These are phyloP conservation scores for Umbellularia californica DNA, from an alignment of 164 flowering plant genomes.

Conservation along the genomic window DNA sequence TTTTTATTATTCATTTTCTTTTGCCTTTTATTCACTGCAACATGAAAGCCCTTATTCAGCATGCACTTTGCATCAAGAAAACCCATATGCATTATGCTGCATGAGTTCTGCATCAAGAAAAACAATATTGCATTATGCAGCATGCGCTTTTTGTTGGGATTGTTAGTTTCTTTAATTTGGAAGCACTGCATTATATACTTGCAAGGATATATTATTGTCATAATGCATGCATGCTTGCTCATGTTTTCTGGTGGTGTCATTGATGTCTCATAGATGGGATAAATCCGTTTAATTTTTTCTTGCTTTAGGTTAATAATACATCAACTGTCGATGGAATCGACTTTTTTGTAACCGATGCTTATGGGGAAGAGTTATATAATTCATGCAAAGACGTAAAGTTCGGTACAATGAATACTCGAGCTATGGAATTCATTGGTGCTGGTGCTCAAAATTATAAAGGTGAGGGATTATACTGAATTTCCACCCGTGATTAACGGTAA, in stretches of 20 bases:
- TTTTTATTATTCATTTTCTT: too few species aligned
- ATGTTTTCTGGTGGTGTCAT: background rate
- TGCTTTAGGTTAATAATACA: constrained; percentile 63
- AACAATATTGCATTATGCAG: too few species aligned
- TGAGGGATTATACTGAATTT: constrained; percentile 17
- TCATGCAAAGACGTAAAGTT: constrained; percentile 99
- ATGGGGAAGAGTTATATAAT: constrained; percentile 80
- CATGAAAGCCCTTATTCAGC: too few species aligned
- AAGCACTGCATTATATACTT: background rate
- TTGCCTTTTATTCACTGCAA: too few species aligned
- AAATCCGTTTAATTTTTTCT: background rate
- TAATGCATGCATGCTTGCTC: background rate
- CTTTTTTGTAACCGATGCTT: constrained; percentile 66
- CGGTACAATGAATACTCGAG: constrained; percentile 89
- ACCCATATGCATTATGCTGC: too few species aligned
- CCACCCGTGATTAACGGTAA: background rate
- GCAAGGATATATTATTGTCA: too few species aligned
- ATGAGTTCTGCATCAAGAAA: too few species aligned
- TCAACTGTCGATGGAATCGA: constrained; percentile 86
- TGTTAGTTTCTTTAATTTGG: background rate
- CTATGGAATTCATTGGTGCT: constrained; percentile 84
- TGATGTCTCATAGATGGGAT: background rate
- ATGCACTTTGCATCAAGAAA: too few species aligned
- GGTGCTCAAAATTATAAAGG: constrained; percentile 88
- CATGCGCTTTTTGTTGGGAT: too few species aligned